These are phyloP conservation scores for Ganoderma lingzhi DNA, from an alignment of 1,284 basidiomycete species.

Conservation along the genomic window DNA sequence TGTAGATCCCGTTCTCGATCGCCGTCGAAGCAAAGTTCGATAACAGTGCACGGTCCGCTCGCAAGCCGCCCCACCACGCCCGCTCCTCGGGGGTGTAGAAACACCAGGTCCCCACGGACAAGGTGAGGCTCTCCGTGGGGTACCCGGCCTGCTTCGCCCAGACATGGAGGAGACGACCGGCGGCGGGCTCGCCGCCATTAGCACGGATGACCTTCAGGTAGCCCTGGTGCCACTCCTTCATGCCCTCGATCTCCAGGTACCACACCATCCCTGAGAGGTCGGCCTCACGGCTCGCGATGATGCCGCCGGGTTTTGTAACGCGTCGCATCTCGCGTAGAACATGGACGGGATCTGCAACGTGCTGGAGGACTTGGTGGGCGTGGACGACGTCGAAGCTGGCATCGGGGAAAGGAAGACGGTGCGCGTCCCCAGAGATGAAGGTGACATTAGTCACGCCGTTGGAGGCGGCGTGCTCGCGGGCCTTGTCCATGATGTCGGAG, in stretches of 20 bases:
- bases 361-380: conserved; percentile 54
- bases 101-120: conserved; percentile 44
- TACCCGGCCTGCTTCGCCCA: conserved; percentile 45
- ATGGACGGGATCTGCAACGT: conserved; percentile 48
- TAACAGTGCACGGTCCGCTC: conserved; percentile 44
- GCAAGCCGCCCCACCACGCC: conserved; percentile 44
- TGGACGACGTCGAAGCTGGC: conserved; percentile 52
- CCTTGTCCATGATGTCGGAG: conserved; percentile 42
- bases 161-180: conserved; percentile 40
- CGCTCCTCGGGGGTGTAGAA: conserved; percentile 45
- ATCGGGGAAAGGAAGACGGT: conserved; percentile 45
- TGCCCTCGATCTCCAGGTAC: conserved; percentile 41
- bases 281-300: conserved; percentile 51
- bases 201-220: conserved; percentile 38
- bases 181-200: conserved; percentile 42
- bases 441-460: conserved; percentile 43
- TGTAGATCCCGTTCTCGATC: conserved; percentile 38
- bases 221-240: conserved; percentile 38
- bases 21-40: conserved; percentile 43
- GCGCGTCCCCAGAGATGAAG: conserved; percentile 45
- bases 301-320: conserved; percentile 51
- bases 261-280: conserved; percentile 43
- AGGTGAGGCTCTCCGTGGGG: conserved; percentile 34
- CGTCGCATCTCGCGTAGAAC: conserved; percentile 53
- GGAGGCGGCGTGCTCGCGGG: conserved; percentile 40